Base-by-base conservation (phyloP, 306 rosid species). In the Mimosa bimucronata region DNA sequence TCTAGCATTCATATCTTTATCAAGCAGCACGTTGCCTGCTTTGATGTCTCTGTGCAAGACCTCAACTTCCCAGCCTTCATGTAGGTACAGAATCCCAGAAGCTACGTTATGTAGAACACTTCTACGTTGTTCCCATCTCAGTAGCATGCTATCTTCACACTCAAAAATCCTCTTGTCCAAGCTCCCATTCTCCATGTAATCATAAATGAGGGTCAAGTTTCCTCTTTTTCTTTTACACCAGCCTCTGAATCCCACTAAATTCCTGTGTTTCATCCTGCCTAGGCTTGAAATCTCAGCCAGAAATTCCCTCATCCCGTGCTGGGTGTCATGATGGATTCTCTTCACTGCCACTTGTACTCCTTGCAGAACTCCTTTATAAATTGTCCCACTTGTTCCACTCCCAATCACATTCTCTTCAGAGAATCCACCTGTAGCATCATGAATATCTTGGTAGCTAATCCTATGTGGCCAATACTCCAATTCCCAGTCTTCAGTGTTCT, bases 1-100 rank as follows among this genome's bases (percentile, higher is more conserved):
- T 64, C 92, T 85, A 1, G 90, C 94, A 75, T 89, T 91, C 92
- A 88, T 87, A 48, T 93, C 92, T 78, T 84, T 89, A 70, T 89
- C 94, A 52, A 88, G 91, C 2, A 92, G 72, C 45, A 92, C 92
- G 81, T 92, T 92, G 73, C 91, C 82, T 12, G 94, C 69, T 82
- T 91, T 92, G 48, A 91, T 85, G 66, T 92, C 96, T 80, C 96
- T 85, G 58, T 91, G 97, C 74, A 92, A 85, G 57, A 93, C 93
- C 88, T 87, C 86, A 79, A 82, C 80, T 64, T 91, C 98, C 93
- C 95, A 94, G 50, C 92, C 94, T 60, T 89, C 95, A 23, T 93
- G 97, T 68, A 91, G 87, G 76, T 93, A 91, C 42, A 85, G 61
- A 14, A 91, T 38, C 74, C 94, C 98, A 58, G 52, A 16, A 23